These are phyloP conservation scores for Niebla homalea DNA, from an alignment of 495 filamentous ascomycete genomes.

Conservation along the genomic window DNA sequence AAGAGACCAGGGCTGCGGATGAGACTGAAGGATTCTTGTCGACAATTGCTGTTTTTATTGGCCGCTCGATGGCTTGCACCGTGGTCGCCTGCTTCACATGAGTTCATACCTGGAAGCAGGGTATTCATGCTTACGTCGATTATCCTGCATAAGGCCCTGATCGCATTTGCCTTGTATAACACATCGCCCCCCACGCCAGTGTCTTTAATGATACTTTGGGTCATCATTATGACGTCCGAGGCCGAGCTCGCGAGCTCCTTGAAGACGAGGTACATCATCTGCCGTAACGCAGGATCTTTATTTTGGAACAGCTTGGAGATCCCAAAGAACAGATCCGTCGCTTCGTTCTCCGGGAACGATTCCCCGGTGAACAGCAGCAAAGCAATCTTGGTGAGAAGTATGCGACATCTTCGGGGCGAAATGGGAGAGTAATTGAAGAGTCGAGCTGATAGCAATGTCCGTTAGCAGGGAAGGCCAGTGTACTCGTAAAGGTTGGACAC, in stretches of 20 bases:
- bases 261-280: conserved; percentile 97
- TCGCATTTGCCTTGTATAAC: conserved; percentile 92
- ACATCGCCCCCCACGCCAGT: conserved; percentile 91
- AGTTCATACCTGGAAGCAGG: conserved; percentile 1
- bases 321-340: conserved; percentile 96
- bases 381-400: conserved; percentile 92
- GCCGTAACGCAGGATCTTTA: conserved; percentile 92
- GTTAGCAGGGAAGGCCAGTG: conserved; percentile 9
- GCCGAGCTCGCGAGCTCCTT: conserved; percentile 95
- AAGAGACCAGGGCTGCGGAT: conserved; percentile 90
- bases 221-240: conserved; percentile 99
- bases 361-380: conserved; percentile 95
- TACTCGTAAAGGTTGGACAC: conserved; percentile 15
- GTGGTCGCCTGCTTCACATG: conserved; percentile 59
- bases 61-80: conserved; percentile 92
- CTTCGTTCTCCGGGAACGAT: conserved; percentile 91
- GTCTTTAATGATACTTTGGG: conserved; percentile 99
- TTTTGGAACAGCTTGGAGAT: conserved; percentile 99
- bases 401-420: conserved; percentile 86
- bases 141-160: conserved; percentile 88
- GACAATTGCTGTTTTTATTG: conserved; percentile 98
- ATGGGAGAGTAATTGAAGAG: conserved; percentile 95
- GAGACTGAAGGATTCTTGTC: conserved; percentile 98
- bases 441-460: conserved; percentile 49
- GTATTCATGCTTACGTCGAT: conserved; percentile 67